Base-by-base conservation (phyloP, 176 grass and related monocot genomes). In the Bromus sterilis region DNA sequence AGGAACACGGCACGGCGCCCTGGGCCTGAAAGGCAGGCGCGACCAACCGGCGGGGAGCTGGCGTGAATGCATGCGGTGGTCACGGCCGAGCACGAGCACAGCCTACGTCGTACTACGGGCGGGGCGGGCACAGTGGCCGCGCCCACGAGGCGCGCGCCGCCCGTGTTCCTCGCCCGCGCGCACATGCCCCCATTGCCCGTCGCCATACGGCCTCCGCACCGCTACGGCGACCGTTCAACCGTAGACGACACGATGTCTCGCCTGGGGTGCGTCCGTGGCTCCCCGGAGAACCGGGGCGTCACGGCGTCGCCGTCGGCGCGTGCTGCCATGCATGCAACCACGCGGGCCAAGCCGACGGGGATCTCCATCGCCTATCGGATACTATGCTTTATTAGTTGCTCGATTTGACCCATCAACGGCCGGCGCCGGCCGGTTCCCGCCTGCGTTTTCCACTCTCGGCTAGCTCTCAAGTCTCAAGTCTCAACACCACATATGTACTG, bases 21-120 rank as follows among this genome's bases (percentile, higher is more conserved):
- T 10, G 34, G 12, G 16, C 1, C 46, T 35, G 80, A 88, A 88
- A 83, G 75, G 56, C 80, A n/a, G 56, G n/a, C 86, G 57, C 80
- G 46, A 88, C 86, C 86, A 37, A 88, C 75, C 80, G 11, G 20
- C 18, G 59, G 49, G 9, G 9, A 31, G 78, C 63, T 65, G 64
- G 55, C 63, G 31, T 77, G 2, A 51, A 51, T 59, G 23, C 56
- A 56, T 56, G 23, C 11, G 4, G 58, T 2, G 26, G 58, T 61
- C 5, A 3, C 46, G 15, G 0, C 16, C 1, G 48, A 6, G 8
- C 21, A 51, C 48, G 48, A 18, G 48, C 6, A 20, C 12, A 2
- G 41, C 12, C 11, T 25, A 59, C 56, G 56, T 59, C 24, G 24
- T 59, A 59, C 11, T 25, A 28, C 56, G 23, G 14, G 14, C 13